phyloP scores from a whole-genome alignment of 2,329 filamentous ascomycete genomes.

The Aaosphaeria pasadenensis region DNA sequence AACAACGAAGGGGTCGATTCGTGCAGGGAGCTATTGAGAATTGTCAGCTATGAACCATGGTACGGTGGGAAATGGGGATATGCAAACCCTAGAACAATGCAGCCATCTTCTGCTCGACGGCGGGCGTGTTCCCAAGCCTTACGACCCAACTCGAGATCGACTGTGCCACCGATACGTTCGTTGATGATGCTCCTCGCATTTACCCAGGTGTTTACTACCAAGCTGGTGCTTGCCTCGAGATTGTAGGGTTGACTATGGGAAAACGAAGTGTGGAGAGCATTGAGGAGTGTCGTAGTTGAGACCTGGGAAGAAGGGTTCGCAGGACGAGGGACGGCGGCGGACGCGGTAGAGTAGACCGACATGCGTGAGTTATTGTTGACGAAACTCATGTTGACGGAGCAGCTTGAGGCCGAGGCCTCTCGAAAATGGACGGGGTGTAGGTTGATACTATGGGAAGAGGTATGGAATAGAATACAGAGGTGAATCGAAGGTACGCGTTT shows the following conservation, averaged over 20 bases:
- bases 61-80: not conserved
- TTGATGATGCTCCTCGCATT: conserved; percentile 72
- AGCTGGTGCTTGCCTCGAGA: conserved; percentile 83
- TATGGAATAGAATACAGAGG: too few relatives aligned
- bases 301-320: conserved; percentile 72
- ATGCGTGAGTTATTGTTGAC: conserved; percentile 57
- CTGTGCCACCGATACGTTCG: conserved; percentile 69
- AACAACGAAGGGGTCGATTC: conserved; percentile 83
- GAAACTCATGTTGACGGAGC: conserved; percentile 43
- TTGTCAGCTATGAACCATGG: not conserved
- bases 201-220: conserved; percentile 95
- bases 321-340: conserved; percentile 53
- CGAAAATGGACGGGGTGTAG: not conserved
- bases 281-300: conserved; percentile 89
- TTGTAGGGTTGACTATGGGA: conserved; percentile 76
- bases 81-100: conserved; percentile 79
- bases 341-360: conserved; percentile 61
- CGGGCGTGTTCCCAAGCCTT: conserved; percentile 96
- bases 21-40: conserved; percentile 71
- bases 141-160: conserved; percentile 74
- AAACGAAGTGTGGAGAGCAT: conserved; percentile 87
- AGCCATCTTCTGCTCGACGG: conserved; percentile 90
- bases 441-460: too few relatives aligned
- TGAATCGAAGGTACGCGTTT: too few relatives aligned
- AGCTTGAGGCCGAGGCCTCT: conserved; percentile 20